Base-by-base conservation (phyloP, 768 basidiomycete species). In the Agaricus bisporus region DNA sequence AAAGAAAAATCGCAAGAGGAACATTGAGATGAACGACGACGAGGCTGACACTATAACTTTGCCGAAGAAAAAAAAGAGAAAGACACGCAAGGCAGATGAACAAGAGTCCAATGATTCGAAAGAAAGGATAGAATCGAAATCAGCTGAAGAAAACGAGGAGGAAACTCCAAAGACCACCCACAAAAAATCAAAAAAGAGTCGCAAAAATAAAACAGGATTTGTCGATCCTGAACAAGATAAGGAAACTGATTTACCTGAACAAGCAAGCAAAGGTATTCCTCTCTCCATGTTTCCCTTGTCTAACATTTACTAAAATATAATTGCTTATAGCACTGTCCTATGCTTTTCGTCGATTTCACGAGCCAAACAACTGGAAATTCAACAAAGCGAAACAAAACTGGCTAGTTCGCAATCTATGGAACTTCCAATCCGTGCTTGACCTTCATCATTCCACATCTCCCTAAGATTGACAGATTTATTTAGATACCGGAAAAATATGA, bases 351-450 rank as follows among this genome's bases (percentile, higher is more conserved):
- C 79, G 80, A 52, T 77, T 76, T 59, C 70, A 73, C 48, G 68
- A 68, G 38, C 75, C 73, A 17, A 61, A 68, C 5, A 68, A 66
- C 49, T 88, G 86, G 86, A 88, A 86, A 59, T 88, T 88, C 62
- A 82, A 82, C 57, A 88, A 88, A 61, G 83, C 83, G 6, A 73
- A 76, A 41, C 86, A 88, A 61, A 88, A 87, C 59, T 88, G 86
- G 86, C 68, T 88, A 1, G 70, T 86, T 53, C 77, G 84, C 10
- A 82, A 88, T 57, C 56, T 83, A 9, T 88, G 80, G 80, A 80
- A 78, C 2, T 70, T 70, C 11, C 65, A 72, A 56, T 59, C 66
- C 56, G 77, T 78, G 56, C 69, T 74, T 60, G 44, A 64, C 48
- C 17, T n/a, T n/a, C 41, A 35, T 45, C 43, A 6, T 46, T 26